Evolutionary conservation across 2,329 filamentous ascomycete species (phyloP), one percentile per base, ranked within the genome.

Genomic region (Xylaria sp.): DNA sequence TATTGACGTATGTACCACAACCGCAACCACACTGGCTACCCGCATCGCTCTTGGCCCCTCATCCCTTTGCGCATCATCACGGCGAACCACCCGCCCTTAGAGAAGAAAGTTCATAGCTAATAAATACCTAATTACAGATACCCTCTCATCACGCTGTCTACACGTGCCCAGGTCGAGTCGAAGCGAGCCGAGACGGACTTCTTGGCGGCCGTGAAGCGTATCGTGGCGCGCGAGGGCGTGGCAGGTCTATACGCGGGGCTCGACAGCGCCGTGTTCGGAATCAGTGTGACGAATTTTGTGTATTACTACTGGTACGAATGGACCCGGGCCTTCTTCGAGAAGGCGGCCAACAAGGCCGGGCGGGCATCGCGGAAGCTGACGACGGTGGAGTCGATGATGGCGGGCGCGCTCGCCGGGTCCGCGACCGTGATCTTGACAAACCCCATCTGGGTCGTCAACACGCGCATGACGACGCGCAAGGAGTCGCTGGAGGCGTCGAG

Each of bases 241-340:
- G 84, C 88, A 2, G 96, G 96, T 38, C 89, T 99, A 42, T 99
- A 98, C 80, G 90, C 96, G 6, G 96, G 96, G 49, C 89, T 99
- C 68, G 93, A 97, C 81, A 97, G 93, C 71, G 96, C 96, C 60
- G 86, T 99, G 54, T 97, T 99, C 81, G 96, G 96, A 80, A 98
- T 99, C 84, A 96, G 92, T 81, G 91, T 99, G 75, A 99, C 96
- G 76, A 99, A 99, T 85, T 99, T 99, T 80, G 95, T 99, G 57
- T 99, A 99, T 87, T 99, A 99, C 84, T 99, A 98, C 86, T 99
- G 93, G 95, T 99, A 98, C 82, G 96, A 99, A 84, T 99, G 93
- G 93, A 96, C 94, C 71, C 90, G 94, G 67, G 87, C 91, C 59
- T 92, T 92, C 79, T 97, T 98, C 83, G 93, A 93, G 80, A 86